Conservation (phyloP, 495 filamentous ascomycete genomes). For the Aspergillus cavernicola region DNA sequence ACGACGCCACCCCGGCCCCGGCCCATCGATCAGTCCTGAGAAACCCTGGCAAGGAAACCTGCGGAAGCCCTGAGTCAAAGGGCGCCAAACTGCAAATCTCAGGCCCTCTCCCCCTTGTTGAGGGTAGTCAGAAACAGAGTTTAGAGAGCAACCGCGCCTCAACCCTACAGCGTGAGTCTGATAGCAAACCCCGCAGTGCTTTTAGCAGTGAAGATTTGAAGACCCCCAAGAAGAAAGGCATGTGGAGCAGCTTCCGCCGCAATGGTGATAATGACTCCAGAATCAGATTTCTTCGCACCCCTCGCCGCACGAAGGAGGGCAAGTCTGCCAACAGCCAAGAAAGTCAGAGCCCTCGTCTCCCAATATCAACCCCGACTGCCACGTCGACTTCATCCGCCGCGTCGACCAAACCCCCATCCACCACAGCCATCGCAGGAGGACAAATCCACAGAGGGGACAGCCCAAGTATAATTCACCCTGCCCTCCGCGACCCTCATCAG, state of each 20-base stretch:
- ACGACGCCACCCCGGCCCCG: neutral
- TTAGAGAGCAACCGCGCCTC: neutral
- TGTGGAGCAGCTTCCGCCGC: constrained; percentile 26
- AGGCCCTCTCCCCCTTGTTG: neutral
- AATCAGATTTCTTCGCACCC: constrained; percentile 16
- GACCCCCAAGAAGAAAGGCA: constrained; percentile 14
- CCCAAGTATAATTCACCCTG: constrained; percentile 24
- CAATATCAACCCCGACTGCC: constrained; percentile 5
- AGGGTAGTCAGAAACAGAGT: neutral
- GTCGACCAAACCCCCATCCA: neutral
- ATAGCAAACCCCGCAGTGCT: constrained; percentile 5
- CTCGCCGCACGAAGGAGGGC: constrained; percentile 10
- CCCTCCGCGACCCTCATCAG: constrained; percentile 16
- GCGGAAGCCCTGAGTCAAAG: constrained; percentile 7
- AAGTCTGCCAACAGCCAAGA: neutral
- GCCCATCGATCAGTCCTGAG: neutral
- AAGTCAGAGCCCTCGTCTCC: constrained; percentile 4
- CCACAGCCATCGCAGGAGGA: neutral
- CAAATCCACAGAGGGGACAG: constrained; percentile 6
- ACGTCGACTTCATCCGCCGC: constrained; percentile 14
- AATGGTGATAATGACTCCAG: constrained; percentile 10
- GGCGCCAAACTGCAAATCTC: constrained; percentile 1
- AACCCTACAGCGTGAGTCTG: constrained; percentile 6
- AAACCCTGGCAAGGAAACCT: neutral
- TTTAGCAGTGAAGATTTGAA: constrained; percentile 15